These are phyloP conservation scores for Boletus sp. DNA, from an alignment of 768 basidiomycete genomes.

Conservation along the genomic window DNA sequence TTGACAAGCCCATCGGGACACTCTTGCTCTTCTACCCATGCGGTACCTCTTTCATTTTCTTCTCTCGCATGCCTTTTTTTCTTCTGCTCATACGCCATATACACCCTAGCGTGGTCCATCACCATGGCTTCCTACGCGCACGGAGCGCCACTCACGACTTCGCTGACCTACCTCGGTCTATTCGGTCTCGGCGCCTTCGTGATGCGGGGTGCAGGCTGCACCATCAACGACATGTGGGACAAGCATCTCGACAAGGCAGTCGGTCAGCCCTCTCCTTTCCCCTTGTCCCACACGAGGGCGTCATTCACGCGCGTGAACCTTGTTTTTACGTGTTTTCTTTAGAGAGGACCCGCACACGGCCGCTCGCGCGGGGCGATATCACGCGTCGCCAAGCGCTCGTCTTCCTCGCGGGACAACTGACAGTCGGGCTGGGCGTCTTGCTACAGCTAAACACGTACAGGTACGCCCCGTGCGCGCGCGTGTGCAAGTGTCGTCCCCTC, in stretches of 20 bases:
- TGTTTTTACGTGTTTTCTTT: not conserved
- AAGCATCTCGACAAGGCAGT: conserved; percentile 86
- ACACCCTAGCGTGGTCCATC: conserved; percentile 85
- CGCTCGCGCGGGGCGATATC: conserved; percentile 82
- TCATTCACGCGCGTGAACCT: not conserved
- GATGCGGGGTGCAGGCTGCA: conserved; percentile 98
- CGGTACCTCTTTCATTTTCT: conserved; percentile 48
- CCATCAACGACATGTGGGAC: conserved; percentile 99
- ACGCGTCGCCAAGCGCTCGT: conserved; percentile 67
- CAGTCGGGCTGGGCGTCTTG: conserved; percentile 78
- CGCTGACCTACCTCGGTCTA: conserved; percentile 72
- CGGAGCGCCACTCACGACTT: conserved; percentile 59
- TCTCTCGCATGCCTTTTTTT: not conserved
- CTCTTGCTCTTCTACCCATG: conserved; percentile 92
- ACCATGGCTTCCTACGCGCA: conserved; percentile 91
- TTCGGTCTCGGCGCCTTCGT: conserved; percentile 90
- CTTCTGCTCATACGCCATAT: not conserved
- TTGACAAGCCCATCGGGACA: conserved; percentile 97
- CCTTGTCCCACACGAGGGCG: no score
- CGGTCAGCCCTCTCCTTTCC: no score
- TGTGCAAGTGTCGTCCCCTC: no score
- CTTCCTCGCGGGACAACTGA: conserved; percentile 81
- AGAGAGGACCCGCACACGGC: conserved; percentile 87
- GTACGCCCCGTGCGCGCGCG: conserved; percentile 45
- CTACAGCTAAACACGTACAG: conserved; percentile 95